Conservation (phyloP, 2,329 filamentous ascomycete species). For the Ciborinia camelliae region DNA sequence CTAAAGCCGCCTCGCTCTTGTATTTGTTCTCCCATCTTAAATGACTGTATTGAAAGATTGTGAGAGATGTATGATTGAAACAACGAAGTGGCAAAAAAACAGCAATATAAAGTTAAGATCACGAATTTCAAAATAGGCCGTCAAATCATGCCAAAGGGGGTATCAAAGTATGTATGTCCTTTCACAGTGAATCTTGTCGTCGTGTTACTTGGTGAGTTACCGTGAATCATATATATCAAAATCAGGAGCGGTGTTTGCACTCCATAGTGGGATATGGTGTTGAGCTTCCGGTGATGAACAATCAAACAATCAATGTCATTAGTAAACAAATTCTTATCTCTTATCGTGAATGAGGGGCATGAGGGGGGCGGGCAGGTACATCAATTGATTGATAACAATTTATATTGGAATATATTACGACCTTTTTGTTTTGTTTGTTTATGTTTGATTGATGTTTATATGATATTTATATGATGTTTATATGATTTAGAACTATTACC, state of each 20-base stretch:
- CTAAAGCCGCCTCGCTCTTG: conserved; percentile 54
- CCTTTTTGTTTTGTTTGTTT: neutral
- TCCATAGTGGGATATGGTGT: conserved; percentile 17
- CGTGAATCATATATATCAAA: conserved; percentile 15
- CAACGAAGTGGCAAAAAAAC: conserved; percentile 3
- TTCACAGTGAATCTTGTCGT: neutral
- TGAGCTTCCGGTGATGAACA: conserved; percentile 14
- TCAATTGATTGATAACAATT: neutral
- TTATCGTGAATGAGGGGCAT: conserved; percentile 20
- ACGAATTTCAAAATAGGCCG: neutral
- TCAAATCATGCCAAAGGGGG: neutral
- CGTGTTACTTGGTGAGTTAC: neutral
- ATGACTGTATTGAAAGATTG: conserved; percentile 23
- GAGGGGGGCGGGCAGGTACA: neutral
- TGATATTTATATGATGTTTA: too few species aligned
- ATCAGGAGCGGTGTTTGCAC: conserved; percentile 1
- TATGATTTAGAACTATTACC: neutral
- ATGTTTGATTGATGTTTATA: neutral
- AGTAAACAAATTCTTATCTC: conserved; percentile 16
- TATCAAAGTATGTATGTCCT: neutral
- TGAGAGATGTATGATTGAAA: neutral
- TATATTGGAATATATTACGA: neutral
- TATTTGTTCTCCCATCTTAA: conserved; percentile 21
- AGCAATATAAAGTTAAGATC: neutral
- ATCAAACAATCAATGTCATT: conserved; percentile 5